Evolutionary conservation across 2,329 filamentous ascomycete species (phyloP).

Genomic region (Hypomyces rosellus): DNA sequence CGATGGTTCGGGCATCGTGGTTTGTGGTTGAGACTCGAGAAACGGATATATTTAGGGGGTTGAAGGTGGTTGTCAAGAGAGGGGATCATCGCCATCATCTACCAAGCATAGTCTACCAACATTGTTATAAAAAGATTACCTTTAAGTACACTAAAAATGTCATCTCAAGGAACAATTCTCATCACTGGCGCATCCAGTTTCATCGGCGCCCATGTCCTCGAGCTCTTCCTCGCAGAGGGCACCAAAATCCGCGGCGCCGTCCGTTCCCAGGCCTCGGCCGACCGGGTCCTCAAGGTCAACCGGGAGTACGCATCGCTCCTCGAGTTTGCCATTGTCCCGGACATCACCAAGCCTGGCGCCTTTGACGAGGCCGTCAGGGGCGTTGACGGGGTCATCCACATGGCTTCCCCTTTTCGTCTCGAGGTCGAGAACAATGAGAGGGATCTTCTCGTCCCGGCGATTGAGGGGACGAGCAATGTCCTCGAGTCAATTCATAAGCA

Average conservation of each 20-base stretch:
- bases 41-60: no score
- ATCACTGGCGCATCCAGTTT: conserved; percentile 5
- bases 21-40: no score
- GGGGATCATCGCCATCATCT: no score
- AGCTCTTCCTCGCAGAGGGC: conserved; percentile 6
- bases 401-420: conserved; percentile 19
- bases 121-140: no score
- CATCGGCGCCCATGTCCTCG: conserved; percentile 3
- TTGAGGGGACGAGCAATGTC: conserved; percentile 1
- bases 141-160: no score
- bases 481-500: conserved; percentile 2
- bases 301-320: conserved; percentile 1
- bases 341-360: conserved; percentile 28
- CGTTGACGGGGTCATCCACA: conserved; percentile 28
- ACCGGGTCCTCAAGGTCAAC: conserved; percentile 1
- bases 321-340: conserved; percentile 24
- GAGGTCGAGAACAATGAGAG: conserved; percentile 7
- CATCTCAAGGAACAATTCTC: background rate
- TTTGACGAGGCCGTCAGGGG: conserved; percentile 34
- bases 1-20: no score
- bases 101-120: no score
- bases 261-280: conserved; percentile 7
- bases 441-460: conserved; percentile 5
- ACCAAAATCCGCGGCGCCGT: conserved; percentile 2
- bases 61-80: no score